phyloP scores from a whole-genome alignment of 208 protist genomes.

The Leptomonas seymouri region DNA sequence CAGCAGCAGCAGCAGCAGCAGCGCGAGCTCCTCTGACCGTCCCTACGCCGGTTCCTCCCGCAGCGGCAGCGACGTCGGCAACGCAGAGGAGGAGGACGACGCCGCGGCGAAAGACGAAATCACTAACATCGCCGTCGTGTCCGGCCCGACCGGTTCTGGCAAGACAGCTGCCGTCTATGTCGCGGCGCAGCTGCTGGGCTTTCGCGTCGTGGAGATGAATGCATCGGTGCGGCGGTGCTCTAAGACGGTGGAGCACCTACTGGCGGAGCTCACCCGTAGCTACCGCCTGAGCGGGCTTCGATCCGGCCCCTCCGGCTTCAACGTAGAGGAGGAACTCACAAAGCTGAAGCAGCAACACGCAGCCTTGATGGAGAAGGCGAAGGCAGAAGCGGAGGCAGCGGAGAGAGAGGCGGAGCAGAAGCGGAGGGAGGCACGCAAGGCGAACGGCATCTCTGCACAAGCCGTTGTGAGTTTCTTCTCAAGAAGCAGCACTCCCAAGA shows the following conservation, averaged over 20 bases:
- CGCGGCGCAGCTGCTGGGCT: conserved; percentile 70
- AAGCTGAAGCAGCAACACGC: conserved; percentile 67
- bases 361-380: conserved; percentile 25
- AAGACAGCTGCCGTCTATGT: conserved; percentile 87
- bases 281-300: conserved; percentile 52
- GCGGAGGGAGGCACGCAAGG: conserved; percentile 36
- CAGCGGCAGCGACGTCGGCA: conserved; percentile 21
- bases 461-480: conserved; percentile 77
- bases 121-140: conserved; percentile 82
- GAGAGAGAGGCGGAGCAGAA: conserved; percentile 26
- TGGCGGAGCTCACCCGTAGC: conserved; percentile 83
- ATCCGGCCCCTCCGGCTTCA: conserved; percentile 36
- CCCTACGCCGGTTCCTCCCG: neutral
- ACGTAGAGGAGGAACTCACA: conserved; percentile 68
- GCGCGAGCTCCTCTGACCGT: neutral
- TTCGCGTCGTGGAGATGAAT: conserved; percentile 88
- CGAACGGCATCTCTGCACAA: conserved; percentile 66
- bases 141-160: conserved; percentile 67
- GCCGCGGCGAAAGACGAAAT: conserved; percentile 53
- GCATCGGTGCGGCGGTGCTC: conserved; percentile 66
- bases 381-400: conserved; percentile 26
- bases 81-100: conserved; percentile 9
- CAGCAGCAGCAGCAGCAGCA: conserved; percentile 4
- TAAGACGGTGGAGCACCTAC: conserved; percentile 71
- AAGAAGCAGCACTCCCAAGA: conserved; percentile 8